Evolutionary conservation across 768 basidiomycete species (phyloP).

Genomic region (Zangia roseola): DNA sequence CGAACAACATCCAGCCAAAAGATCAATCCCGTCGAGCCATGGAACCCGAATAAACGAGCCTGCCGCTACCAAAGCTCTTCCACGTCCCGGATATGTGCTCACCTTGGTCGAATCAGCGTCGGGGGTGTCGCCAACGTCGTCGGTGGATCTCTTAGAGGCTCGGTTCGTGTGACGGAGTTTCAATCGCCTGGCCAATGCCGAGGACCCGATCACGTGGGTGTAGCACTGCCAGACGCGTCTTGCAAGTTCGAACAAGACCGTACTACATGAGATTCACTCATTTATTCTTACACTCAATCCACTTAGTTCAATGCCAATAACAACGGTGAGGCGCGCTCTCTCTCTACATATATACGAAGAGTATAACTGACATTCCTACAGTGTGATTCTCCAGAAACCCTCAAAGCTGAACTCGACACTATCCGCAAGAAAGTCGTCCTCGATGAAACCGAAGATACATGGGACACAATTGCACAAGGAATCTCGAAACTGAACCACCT

Average conservation of each 20-base stretch:
- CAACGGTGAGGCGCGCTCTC: constrained; percentile 26
- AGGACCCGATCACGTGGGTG: constrained; percentile 24
- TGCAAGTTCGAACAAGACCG: constrained; percentile 11
- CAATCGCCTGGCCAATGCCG: constrained; percentile 24
- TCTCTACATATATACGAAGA: not conserved
- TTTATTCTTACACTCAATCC: not conserved
- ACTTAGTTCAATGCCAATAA: constrained; percentile 28
- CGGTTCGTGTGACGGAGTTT: constrained; percentile 22
- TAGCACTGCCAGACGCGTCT: constrained; percentile 19
- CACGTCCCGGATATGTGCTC: constrained; percentile 11
- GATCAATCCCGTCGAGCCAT: not conserved
- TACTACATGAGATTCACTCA: constrained; percentile 16
- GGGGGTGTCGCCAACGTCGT: constrained; percentile 17
- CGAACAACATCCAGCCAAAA: constrained; percentile 21
- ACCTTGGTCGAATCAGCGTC: constrained; percentile 26
- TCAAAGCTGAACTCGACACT: constrained; percentile 42
- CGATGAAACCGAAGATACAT: constrained; percentile 75
- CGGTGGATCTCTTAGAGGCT: not conserved
- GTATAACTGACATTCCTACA: constrained; percentile 6
- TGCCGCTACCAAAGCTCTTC: not conserved
- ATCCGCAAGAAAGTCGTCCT: constrained; percentile 43
- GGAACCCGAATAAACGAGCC: not conserved
- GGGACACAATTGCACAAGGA: constrained; percentile 64
- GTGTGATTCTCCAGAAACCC: constrained; percentile 33
- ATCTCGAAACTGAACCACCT: constrained; percentile 46